These are phyloP conservation scores for Peniophora sp. DNA, from an alignment of 1,284 basidiomycete species.

Conservation along the genomic window DNA sequence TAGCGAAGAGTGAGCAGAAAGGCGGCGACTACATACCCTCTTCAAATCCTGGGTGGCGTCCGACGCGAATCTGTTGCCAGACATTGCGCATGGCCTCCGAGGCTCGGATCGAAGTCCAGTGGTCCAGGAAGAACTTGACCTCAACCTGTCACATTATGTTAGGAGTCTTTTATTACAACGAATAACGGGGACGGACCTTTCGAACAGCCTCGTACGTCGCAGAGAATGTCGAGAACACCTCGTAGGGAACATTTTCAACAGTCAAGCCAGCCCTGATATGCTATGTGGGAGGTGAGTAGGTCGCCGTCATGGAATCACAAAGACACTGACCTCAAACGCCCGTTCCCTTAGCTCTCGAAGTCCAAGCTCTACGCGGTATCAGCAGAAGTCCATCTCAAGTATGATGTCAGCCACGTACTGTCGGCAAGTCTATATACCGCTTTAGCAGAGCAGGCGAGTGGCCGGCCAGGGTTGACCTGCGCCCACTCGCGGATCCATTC, in stretches of 20 bases:
- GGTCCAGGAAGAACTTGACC: constrained; percentile 68
- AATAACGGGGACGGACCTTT: constrained; percentile 38
- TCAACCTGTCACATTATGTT: constrained; percentile 43
- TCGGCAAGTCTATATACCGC: constrained; percentile 85
- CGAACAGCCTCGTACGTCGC: constrained; percentile 79
- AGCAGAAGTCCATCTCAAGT: neutral
- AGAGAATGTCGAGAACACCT: constrained; percentile 82
- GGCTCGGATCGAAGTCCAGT: constrained; percentile 77
- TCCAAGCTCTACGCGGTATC: constrained; percentile 45
- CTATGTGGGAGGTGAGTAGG: constrained; percentile 28
- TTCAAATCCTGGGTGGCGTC: constrained; percentile 78
- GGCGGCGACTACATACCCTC: constrained; percentile 39
- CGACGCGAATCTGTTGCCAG: constrained; percentile 75
- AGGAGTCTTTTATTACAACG: neutral
- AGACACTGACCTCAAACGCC: constrained; percentile 48
- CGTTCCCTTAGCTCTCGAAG: constrained; percentile 60
- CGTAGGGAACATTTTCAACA: constrained; percentile 76
- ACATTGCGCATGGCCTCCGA: constrained; percentile 78
- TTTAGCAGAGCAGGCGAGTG: constrained; percentile 81
- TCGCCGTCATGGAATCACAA: neutral
- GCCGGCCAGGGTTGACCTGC: constrained; percentile 46
- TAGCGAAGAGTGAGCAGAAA: neutral
- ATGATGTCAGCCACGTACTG: constrained; percentile 33
- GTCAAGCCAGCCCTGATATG: constrained; percentile 74
- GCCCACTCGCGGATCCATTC: constrained; percentile 67